phyloP scores from a whole-genome alignment of 192 early-diverging fungal species.

The Mortierella antarctica region DNA sequence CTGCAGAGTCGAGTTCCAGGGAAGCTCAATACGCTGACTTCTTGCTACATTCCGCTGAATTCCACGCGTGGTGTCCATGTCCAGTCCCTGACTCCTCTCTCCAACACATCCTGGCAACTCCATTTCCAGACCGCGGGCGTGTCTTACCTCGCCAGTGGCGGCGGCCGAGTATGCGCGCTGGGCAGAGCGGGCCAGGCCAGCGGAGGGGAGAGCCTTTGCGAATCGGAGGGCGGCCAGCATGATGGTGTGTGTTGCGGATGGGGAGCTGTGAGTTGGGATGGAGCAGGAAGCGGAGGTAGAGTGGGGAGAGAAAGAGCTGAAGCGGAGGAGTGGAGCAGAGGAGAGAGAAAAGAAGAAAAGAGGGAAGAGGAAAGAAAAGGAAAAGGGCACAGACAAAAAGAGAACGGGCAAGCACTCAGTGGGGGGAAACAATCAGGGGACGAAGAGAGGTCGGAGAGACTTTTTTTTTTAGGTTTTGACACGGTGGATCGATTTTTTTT shows the following conservation, averaged over 20 bases:
- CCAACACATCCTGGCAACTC: neutral
- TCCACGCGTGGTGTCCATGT: neutral
- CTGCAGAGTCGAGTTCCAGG: neutral
- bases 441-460: slow-evolving; percentile 25
- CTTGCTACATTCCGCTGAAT: too few species aligned
- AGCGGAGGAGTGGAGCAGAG: neutral
- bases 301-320: slow-evolving; percentile 6
- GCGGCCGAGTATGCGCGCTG: slow-evolving; percentile 49
- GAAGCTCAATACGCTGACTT: too few species aligned
- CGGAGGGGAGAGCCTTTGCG: slow-evolving; percentile 26
- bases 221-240: slow-evolving; percentile 36
- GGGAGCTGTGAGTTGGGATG: neutral
- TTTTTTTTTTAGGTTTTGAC: slow-evolving; percentile 51
- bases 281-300: slow-evolving; percentile 15
- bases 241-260: neutral
- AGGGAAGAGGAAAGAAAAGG: slow-evolving; percentile 5
- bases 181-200: slow-evolving; percentile 26
- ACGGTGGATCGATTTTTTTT: slow-evolving; percentile 49
- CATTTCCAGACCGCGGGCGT: neutral
- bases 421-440: slow-evolving; percentile 9
- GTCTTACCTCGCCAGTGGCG: slow-evolving; percentile 46
- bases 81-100: neutral
- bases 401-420: neutral
- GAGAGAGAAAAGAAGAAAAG: slow-evolving; percentile 9
- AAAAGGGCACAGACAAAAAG: slow-evolving; percentile 2